Base-by-base conservation (phyloP, 2,329 filamentous ascomycete genomes). In the Ilyonectria mors-panacis region DNA sequence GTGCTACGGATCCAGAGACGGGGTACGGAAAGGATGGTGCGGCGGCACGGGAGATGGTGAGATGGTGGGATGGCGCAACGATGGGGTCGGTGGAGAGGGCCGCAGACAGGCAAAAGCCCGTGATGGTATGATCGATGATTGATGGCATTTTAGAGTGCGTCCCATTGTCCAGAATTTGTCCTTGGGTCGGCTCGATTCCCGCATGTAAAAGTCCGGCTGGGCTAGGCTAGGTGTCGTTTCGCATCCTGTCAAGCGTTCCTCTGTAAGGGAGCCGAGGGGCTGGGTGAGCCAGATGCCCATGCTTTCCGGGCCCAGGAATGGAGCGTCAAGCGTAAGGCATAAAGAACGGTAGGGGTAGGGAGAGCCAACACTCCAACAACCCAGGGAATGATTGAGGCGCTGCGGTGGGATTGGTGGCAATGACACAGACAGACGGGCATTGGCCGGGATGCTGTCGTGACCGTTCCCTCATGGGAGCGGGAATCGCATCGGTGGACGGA, bases 401-500 rank as follows among this genome's bases (percentile, higher is more conserved):
- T 53, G 47, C 50, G 30, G 23, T n/a, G 39, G 51, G 59, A 56
- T 62, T 55, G 51, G 50, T 48, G 30, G 30, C 30, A 19, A 44
- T 33, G 48, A 39, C 12, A 28, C 21, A 30, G 59, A 33, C 55
- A 39, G 47, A 50, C 33, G 39, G 26, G 35, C 53, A 58, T 37
- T 33, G 35, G 47, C 54, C 35, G 37, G 60, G 54, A 50, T 59
- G n/a, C 26, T 39, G 33, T 63, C n/a, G 54, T 35, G 35, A 42
- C 47, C 30, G 45, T 58, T 57, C 17, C 30, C 28, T 10, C 17
- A 55, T 55, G 54, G 61, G n/a, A 59, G 26, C 45, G 45, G 59
- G 61, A 42, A 54, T 61, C 57, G 51, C 61, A 61, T 65, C 57
- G 57, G 45, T 26, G 54, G 47, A 57, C 60, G 17, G 54, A 35